Base-by-base conservation (phyloP, 192 early-diverging fungal genomes). In the Entrophospora sp. region DNA sequence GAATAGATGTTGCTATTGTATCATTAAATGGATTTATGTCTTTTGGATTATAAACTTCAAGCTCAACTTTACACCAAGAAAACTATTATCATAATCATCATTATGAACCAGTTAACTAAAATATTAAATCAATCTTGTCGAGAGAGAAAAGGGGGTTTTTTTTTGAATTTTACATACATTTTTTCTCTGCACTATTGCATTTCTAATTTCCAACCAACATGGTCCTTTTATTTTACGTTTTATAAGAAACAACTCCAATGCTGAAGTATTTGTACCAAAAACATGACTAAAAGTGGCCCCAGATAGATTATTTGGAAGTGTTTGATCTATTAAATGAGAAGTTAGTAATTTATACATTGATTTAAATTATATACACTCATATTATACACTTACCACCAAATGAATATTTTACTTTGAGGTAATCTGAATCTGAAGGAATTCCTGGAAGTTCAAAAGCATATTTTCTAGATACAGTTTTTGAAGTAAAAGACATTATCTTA, bases 191-290 rank as follows among this genome's bases (percentile, higher is more conserved):
- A 35, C 31, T 10, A 22, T 4, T 0, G 87, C 80, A 20, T 89
- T 64, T 35, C 73, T 76, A 28, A 97, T 81, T 13, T 79, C 69
- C 0, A 99, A 75, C 97, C 97, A 99, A 61, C 87, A 89, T 5
- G 97, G 97, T 1, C 97, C 97, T 92, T 93, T 98, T 27, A 99
- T 74, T 59, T 91, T 86, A 22, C 95, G 82, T 73, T 98, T 94
- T 24, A 95, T 81, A n/a, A 98, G 70, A 48, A 99, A 88, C 25
- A 90, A 83, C 74, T 99, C 97, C n/a, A 97, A 75, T 1, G 92
- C 88, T 40, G 76, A 84, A 12, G 92, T 92, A 43, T 86, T 83
- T 4, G 89, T 78, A 12, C 95, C 97, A 81, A 99, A 98, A 3
- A 91, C 77, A 56, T 85, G 89, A 63, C 84, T 84, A 68, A 95